Evolutionary conservation across 441 rosid species (phyloP).

Genomic region (Corymbia calophylla): DNA sequence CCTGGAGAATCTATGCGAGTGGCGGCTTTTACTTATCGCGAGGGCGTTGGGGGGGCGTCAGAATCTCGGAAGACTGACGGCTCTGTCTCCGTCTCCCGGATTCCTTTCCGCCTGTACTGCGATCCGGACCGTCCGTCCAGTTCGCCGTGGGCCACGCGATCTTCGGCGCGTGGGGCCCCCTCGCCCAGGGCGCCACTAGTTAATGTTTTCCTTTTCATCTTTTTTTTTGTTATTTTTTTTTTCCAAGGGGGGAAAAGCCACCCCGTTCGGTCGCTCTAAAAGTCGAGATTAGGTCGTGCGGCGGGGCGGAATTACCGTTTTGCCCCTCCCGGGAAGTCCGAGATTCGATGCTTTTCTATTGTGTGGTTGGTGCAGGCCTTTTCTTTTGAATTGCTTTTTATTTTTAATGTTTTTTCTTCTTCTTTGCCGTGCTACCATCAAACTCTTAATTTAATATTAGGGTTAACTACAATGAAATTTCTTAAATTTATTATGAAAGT

Average conservation of each 20-base stretch:
- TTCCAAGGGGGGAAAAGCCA: neutral
- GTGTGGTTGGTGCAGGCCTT: neutral
- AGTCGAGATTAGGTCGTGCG: neutral
- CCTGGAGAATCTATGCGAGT: neutral
- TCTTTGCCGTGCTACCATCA: neutral
- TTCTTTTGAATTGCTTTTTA: neutral
- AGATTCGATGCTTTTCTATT: neutral
- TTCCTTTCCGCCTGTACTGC: neutral
- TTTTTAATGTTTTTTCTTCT: neutral
- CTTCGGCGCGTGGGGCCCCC: neutral
- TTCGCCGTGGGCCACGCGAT: neutral
- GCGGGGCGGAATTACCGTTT: neutral
- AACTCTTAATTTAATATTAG: too few species aligned
- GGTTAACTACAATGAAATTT: too few species aligned
- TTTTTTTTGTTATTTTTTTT: neutral
- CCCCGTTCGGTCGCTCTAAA: neutral
- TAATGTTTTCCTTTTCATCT: neutral
- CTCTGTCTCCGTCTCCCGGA: neutral
- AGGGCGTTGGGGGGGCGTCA: neutral
- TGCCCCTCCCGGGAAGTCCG: neutral
- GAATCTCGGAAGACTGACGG: neutral
- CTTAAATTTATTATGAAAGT: too few species aligned
- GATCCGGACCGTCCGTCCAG: neutral
- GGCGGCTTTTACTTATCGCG: neutral
- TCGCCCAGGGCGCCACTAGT: neutral